phyloP scores from a whole-genome alignment of 2,329 filamentous ascomycete genomes.

The Aspergillus ochraceoroseus region DNA sequence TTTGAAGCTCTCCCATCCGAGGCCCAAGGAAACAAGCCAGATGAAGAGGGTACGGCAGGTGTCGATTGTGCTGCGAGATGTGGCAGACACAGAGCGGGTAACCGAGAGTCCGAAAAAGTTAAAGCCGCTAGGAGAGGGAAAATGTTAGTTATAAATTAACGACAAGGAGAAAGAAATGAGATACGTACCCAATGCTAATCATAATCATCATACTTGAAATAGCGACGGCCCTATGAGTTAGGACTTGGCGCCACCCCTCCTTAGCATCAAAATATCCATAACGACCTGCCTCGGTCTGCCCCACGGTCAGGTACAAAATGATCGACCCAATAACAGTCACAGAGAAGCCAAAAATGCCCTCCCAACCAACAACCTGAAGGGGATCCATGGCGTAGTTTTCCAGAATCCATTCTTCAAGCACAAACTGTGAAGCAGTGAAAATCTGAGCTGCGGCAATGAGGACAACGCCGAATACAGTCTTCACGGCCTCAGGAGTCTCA shows the following conservation, averaged over 20 bases:
- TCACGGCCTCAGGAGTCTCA: constrained; percentile 54
- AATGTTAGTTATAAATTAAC: constrained; percentile 1
- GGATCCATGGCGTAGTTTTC: constrained; percentile 74
- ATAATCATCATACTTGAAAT: constrained; percentile 84
- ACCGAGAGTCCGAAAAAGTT: constrained; percentile 98
- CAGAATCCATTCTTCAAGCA: constrained; percentile 90
- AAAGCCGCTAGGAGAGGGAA: constrained; percentile 63
- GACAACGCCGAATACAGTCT: constrained; percentile 75
- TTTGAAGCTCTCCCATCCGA: constrained; percentile 97
- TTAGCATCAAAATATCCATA: constrained; percentile 86
- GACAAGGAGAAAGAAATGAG: constrained; percentile 7
- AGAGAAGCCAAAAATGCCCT: constrained; percentile 82
- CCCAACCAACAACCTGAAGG: constrained; percentile 90
- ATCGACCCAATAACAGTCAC: constrained; percentile 76
- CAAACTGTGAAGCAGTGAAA: constrained; percentile 95
- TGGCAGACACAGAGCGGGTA: constrained; percentile 82
- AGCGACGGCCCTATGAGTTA: constrained; percentile 63
- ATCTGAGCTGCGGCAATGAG: constrained; percentile 93
- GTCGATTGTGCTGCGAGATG: constrained; percentile 91
- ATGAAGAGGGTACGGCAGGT: constrained; percentile 94
- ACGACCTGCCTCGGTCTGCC: constrained; percentile 65
- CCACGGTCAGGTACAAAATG: constrained; percentile 70
- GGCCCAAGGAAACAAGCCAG: constrained; percentile 86
- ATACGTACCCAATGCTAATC: constrained; percentile 85
- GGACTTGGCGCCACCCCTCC: constrained; percentile 79